Conservation (phyloP, 768 basidiomycete genomes). For the Agaricus sinodeliciosus region DNA sequence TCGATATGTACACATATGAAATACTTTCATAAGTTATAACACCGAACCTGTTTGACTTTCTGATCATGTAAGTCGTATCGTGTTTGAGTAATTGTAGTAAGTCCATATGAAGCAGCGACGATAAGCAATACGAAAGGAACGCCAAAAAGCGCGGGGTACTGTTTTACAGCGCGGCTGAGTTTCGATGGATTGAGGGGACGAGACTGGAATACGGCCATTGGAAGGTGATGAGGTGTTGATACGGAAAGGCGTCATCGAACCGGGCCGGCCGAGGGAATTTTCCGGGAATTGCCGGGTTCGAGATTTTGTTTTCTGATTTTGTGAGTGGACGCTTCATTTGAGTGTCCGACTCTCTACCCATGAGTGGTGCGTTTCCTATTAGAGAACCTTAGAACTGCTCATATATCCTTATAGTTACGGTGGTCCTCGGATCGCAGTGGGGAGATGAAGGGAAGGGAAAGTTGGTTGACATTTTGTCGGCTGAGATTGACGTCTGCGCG, state of each 20-base stretch:
- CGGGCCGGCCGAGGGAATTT: no score
- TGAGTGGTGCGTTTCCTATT: slow-evolving; percentile 25
- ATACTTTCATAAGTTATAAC: background rate
- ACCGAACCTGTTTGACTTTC: slow-evolving; percentile 60
- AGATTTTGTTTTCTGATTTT: no score
- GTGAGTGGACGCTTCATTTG: no score
- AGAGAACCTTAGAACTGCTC: background rate
- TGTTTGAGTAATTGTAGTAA: slow-evolving; percentile 81
- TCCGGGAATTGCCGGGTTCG: background rate
- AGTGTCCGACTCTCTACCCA: slow-evolving; percentile 8
- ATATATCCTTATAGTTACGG: slow-evolving; percentile 35
- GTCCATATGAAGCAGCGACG: slow-evolving; percentile 79
- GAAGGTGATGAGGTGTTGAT: background rate
- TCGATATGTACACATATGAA: background rate
- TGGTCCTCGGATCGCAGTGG: slow-evolving; percentile 87
- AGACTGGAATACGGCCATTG: slow-evolving; percentile 34
- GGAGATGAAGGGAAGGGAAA: slow-evolving; percentile 94
- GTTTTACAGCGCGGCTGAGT: slow-evolving; percentile 39
- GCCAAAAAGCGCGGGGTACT: slow-evolving; percentile 72
- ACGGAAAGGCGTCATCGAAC: background rate
- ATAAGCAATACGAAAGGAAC: slow-evolving; percentile 82
- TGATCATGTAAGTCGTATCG: slow-evolving; percentile 85
- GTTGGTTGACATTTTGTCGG: slow-evolving; percentile 92
- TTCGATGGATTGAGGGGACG: slow-evolving; percentile 36
- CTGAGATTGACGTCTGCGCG: slow-evolving; percentile 86